A percentile compares a stretch with the other conserved stretches of the same genome.
Conservation (phyloP, 2,329 filamentous ascomycete genomes). For the Peltaster fructicola region DNA sequence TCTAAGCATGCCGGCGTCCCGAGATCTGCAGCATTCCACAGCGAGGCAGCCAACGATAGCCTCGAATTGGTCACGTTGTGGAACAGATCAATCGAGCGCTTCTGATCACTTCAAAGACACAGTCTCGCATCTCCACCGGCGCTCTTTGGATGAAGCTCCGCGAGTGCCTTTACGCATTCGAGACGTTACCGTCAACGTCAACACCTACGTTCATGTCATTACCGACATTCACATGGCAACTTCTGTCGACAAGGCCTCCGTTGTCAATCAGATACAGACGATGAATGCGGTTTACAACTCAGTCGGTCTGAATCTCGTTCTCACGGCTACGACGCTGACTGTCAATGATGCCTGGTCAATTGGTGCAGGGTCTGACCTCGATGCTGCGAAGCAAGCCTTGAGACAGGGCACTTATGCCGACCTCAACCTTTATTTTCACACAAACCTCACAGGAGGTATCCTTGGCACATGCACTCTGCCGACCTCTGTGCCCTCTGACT, state of each 20-base stretch:
- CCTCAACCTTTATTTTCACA: constrained; percentile 44
- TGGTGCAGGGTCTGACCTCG: constrained; percentile 27
- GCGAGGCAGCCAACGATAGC: no score
- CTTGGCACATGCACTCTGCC: constrained; percentile 39
- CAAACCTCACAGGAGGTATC: constrained; percentile 29
- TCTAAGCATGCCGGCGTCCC: no score
- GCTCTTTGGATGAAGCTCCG: no score
- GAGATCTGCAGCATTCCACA: no score
- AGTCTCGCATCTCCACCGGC: no score
- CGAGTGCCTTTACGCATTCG: neutral
- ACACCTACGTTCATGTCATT: constrained; percentile 30
- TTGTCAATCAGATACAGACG: constrained; percentile 19
- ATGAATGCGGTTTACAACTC: constrained; percentile 29
- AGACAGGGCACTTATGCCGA: constrained; percentile 35
- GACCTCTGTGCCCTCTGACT: constrained; percentile 20
- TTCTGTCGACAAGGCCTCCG: constrained; percentile 25
- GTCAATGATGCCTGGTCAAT: constrained; percentile 38
- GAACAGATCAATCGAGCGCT: no score
- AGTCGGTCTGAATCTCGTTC: constrained; percentile 34
- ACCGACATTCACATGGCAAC: constrained; percentile 19
- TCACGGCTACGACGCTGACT: constrained; percentile 31
- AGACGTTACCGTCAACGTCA: constrained; percentile 23
- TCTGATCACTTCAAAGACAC: no score
- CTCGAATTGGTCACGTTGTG: no score
- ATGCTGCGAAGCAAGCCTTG: constrained; percentile 35